phyloP scores from a whole-genome alignment of 2,329 filamentous ascomycete species.

The Talaromyces sp. region DNA sequence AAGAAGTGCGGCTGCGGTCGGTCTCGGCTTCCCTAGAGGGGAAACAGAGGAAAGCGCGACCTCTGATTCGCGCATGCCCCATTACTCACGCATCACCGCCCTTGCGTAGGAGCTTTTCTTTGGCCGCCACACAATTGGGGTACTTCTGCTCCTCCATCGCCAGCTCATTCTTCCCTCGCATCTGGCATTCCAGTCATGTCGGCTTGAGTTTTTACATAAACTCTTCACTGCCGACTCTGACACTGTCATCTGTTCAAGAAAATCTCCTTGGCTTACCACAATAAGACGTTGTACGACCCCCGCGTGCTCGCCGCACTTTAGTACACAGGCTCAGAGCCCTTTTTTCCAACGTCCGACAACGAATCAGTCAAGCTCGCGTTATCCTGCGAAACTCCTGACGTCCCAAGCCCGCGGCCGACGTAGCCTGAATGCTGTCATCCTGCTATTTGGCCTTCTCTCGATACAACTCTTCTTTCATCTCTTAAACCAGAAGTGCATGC shows the following conservation, averaged over 20 bases:
- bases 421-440: slow-evolving; percentile 5
- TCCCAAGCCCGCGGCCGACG: not conserved
- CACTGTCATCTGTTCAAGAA: not conserved
- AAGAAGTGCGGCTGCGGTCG: slow-evolving; percentile 16
- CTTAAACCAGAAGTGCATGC: not conserved
- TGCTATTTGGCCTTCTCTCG: not conserved
- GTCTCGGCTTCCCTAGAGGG: slow-evolving; percentile 18
- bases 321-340: not conserved
- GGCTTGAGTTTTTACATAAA: not conserved
- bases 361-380: not conserved
- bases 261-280: not conserved
- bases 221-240: not conserved
- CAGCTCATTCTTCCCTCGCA: not conserved
- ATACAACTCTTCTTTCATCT: not conserved
- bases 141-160: not conserved
- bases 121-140: slow-evolving; percentile 12
- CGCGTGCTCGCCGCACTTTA: slow-evolving; percentile 2
- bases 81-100: slow-evolving; percentile 13
- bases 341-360: not conserved
- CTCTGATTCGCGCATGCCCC: slow-evolving; percentile 23
- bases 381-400: not conserved
- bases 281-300: not conserved
- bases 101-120: slow-evolving; percentile 15
- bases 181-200: not conserved
- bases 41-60: slow-evolving; percentile 24